Conservation (phyloP, 2,329 filamentous ascomycete genomes). For the Seiridium unicorne region DNA sequence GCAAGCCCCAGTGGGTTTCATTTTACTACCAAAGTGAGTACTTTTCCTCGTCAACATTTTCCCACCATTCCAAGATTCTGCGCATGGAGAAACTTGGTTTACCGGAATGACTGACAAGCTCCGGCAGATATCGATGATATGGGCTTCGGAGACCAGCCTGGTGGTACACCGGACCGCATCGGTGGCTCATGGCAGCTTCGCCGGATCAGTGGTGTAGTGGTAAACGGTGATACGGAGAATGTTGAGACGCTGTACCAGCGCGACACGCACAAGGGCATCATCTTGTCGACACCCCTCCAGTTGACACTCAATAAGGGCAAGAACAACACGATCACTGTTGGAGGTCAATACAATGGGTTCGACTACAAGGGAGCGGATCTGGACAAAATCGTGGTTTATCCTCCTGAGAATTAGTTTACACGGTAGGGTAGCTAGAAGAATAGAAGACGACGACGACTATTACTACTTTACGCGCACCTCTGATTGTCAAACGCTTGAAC, state of each 20-base stretch:
- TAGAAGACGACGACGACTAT: too few relatives aligned
- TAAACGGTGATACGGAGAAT: constrained; percentile 50
- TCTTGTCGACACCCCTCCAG: constrained; percentile 55
- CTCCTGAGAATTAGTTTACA: constrained; percentile 38
- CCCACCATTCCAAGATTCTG: not conserved
- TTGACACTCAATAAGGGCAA: constrained; percentile 50
- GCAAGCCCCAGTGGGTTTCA: constrained; percentile 54
- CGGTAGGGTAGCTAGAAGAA: too few relatives aligned
- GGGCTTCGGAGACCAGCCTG: constrained; percentile 56
- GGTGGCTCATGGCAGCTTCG: constrained; percentile 58
- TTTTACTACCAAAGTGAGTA: constrained; percentile 52
- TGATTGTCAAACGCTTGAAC: too few relatives aligned
- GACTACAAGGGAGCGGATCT: constrained; percentile 58
- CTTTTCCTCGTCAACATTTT: constrained; percentile 7
- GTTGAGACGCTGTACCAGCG: constrained; percentile 50
- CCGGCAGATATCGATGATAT: constrained; percentile 52
- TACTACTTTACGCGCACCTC: too few relatives aligned
- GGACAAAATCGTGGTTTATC: constrained; percentile 60
- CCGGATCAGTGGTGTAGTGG: constrained; percentile 57
- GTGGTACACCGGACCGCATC: constrained; percentile 57
- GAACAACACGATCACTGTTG: constrained; percentile 54
- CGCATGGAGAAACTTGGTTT: not conserved
- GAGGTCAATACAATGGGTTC: constrained; percentile 54
- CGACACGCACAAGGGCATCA: constrained; percentile 58
- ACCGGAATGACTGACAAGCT: constrained; percentile 7